A percentile compares a stretch with the other conserved stretches of the same genome.
Conservation (phyloP, 495 filamentous ascomycete species). For the Sphaerosporella brunnea region DNA sequence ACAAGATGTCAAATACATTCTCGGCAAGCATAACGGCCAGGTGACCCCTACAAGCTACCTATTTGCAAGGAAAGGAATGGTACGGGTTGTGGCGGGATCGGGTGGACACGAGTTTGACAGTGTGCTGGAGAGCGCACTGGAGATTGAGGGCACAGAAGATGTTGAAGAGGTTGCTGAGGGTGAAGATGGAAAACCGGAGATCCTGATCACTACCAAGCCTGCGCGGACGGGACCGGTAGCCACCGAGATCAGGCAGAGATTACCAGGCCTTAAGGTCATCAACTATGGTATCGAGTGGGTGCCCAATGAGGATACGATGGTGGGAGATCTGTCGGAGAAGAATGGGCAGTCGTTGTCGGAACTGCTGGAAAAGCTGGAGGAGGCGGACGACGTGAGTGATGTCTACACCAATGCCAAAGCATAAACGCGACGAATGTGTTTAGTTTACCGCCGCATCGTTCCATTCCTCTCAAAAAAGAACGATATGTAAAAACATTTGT, state of each 20-base stretch:
- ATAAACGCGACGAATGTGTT: too few species aligned
- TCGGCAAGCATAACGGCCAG: constrained; percentile 52
- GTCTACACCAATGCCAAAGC: constrained; percentile 23
- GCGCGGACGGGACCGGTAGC: constrained; percentile 46
- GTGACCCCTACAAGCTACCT: constrained; percentile 60
- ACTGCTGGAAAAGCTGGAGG: constrained; percentile 31
- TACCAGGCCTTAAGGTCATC: constrained; percentile 43
- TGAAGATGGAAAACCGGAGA: constrained; percentile 19
- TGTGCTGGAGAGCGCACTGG: constrained; percentile 65
- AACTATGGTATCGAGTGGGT: constrained; percentile 70
- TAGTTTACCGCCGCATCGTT: too few species aligned
- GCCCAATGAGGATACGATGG: constrained; percentile 60
- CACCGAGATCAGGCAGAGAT: constrained; percentile 37
- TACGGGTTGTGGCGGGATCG: constrained; percentile 43
- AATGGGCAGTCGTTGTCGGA: constrained; percentile 36
- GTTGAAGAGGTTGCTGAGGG: constrained; percentile 53
- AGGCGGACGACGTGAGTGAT: constrained; percentile 12
- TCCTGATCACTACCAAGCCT: constrained; percentile 61
- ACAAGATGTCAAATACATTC: constrained; percentile 45
- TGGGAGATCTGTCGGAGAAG: constrained; percentile 35
- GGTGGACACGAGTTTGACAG: constrained; percentile 44
- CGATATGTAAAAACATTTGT: too few species aligned
- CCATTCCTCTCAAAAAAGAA: too few species aligned
- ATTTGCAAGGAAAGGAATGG: constrained; percentile 58
- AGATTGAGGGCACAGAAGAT: constrained; percentile 63